A percentile compares a stretch with the other conserved stretches of the same genome.
Conservation (phyloP, 2,329 filamentous ascomycete genomes). For the Fusarium mundagurra region DNA sequence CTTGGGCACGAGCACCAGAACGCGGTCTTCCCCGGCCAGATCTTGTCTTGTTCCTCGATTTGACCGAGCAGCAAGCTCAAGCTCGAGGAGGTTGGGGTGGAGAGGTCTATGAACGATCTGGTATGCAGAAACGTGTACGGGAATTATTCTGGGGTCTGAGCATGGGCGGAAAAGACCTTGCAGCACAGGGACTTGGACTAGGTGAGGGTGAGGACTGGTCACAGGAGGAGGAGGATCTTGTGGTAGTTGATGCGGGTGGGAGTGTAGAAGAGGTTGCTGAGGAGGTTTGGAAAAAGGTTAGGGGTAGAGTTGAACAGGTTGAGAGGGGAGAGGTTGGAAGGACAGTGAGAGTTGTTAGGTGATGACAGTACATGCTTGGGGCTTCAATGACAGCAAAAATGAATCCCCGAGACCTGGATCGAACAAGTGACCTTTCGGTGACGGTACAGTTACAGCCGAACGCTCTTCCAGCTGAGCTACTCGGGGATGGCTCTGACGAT, state of each 20-base stretch:
- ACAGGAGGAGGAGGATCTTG: conserved; percentile 63
- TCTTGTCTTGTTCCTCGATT: conserved; percentile 85
- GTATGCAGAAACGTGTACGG: conserved; percentile 83
- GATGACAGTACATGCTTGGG: no score
- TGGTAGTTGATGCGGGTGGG: conserved; percentile 63
- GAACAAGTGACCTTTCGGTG: conserved; percentile 9
- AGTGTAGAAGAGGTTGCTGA: conserved; percentile 66
- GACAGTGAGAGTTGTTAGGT: conserved; percentile 51
- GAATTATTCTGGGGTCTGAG: conserved; percentile 73
- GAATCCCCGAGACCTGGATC: conserved; percentile 11
- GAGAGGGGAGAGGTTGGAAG: conserved; percentile 60
- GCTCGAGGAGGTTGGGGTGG: conserved; percentile 86
- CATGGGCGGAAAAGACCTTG: conserved; percentile 55
- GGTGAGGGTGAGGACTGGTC: conserved; percentile 48
- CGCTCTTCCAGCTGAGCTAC: conserved; percentile 10
- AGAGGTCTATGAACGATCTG: conserved; percentile 87
- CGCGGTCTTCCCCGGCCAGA: conserved; percentile 89
- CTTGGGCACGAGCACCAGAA: conserved; percentile 87
- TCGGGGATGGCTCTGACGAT: background rate
- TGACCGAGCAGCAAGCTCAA: conserved; percentile 77
- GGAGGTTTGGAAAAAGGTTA: conserved; percentile 64
- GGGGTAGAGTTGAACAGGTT: conserved; percentile 58
- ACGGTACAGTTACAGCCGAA: conserved; percentile 2
- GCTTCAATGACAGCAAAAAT: background rate
- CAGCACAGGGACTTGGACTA: conserved; percentile 38